Conservation (phyloP, 768 basidiomycete species). For the Serpula lacrymans region DNA sequence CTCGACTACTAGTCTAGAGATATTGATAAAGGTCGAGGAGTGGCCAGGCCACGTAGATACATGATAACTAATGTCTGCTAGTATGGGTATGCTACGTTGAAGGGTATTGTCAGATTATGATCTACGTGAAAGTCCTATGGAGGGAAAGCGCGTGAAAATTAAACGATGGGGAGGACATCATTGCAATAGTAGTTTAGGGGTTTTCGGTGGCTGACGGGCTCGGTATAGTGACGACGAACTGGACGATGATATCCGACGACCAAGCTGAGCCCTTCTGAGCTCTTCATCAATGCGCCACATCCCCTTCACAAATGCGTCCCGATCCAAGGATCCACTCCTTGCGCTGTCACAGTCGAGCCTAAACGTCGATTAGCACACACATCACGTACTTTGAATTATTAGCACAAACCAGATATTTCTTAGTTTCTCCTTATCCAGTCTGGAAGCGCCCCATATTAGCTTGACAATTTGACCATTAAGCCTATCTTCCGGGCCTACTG, state of each 20-base stretch:
- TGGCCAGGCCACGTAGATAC: too few relatives aligned
- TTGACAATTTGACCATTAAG: slow-evolving; percentile 57
- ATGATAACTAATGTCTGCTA: too few relatives aligned
- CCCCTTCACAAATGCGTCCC: slow-evolving; percentile 66
- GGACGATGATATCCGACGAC: slow-evolving; percentile 27
- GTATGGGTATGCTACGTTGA: too few relatives aligned
- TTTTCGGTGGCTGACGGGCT: too few relatives aligned
- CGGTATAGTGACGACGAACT: slow-evolving; percentile 28
- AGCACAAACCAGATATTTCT: slow-evolving; percentile 61
- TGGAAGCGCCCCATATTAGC: slow-evolving; percentile 61
- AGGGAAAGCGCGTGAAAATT: too few relatives aligned
- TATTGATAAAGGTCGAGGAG: too few relatives aligned
- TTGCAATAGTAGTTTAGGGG: too few relatives aligned
- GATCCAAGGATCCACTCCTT: slow-evolving; percentile 53
- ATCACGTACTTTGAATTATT: too few relatives aligned
- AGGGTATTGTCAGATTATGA: too few relatives aligned
- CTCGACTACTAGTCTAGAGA: too few relatives aligned
- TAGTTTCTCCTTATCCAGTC: slow-evolving; percentile 49
- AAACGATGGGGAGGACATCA: too few relatives aligned
- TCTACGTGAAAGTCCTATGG: too few relatives aligned
- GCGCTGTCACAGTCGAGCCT: slow-evolving; percentile 72
- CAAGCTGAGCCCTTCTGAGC: slow-evolving; percentile 55
- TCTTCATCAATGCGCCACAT: slow-evolving; percentile 91
- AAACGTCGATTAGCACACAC: slow-evolving; percentile 3
- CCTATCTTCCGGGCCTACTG: slow-evolving; percentile 41